phyloP scores from a whole-genome alignment of 2,329 filamentous ascomycete species.

The Xenoacremonium recifei region DNA sequence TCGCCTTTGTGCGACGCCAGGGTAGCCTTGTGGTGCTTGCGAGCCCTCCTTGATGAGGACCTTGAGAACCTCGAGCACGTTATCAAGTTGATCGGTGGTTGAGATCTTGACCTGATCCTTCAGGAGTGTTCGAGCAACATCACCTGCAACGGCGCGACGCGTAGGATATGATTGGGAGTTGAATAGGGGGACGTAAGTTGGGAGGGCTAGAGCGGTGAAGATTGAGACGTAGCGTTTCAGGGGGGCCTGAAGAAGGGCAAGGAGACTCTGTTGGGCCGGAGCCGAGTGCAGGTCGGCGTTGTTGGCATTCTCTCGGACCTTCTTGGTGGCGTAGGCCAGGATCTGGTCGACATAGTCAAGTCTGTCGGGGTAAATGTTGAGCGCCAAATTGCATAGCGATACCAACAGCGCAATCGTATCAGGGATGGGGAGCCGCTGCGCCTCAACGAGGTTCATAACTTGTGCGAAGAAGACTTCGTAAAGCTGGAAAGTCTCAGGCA shows the following conservation, averaged over 20 bases:
- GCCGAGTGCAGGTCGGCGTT: conserved; percentile 93
- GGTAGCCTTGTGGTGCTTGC: conserved; percentile 79
- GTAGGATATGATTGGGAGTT: conserved; percentile 93
- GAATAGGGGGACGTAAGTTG: conserved; percentile 86
- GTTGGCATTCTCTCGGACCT: conserved; percentile 86
- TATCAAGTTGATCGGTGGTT: conserved; percentile 77
- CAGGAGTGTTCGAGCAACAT: conserved; percentile 80
- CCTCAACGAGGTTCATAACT: conserved; percentile 89
- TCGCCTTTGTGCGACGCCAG: conserved; percentile 74
- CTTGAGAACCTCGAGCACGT: conserved; percentile 82
- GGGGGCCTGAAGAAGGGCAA: conserved; percentile 86
- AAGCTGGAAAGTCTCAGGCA: conserved; percentile 72
- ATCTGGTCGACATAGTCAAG: conserved; percentile 96
- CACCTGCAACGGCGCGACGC: conserved; percentile 83
- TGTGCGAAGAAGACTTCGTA: conserved; percentile 98
- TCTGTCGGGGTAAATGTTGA: conserved; percentile 92
- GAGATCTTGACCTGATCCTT: conserved; percentile 78
- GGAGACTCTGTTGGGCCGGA: conserved; percentile 81
- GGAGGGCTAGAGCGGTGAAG: conserved; percentile 92
- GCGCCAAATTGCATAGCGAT: conserved; percentile 87
- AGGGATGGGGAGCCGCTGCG: conserved; percentile 86
- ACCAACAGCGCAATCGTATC: conserved; percentile 92
- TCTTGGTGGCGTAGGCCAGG: conserved; percentile 80
- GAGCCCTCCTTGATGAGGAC: conserved; percentile 93
- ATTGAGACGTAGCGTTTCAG: conserved; percentile 88